Conservation (phyloP, 2,329 filamentous ascomycete species). For the Didymellaceae sp. region DNA sequence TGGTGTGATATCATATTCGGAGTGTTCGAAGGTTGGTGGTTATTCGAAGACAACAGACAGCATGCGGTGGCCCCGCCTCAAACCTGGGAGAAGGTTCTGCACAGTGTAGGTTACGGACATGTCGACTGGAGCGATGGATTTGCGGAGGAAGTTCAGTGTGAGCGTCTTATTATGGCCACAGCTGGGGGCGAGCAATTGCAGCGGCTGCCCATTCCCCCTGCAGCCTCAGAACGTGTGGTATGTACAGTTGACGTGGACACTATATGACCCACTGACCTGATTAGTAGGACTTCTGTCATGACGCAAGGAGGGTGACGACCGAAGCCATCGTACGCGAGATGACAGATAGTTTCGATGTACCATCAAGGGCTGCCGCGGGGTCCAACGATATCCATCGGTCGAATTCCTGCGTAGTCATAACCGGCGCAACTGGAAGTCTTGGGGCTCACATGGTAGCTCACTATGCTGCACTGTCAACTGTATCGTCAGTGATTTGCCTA, state of each 20-base stretch:
- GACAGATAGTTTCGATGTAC: neutral
- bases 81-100: conserved; percentile 17
- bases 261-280: neutral
- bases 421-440: conserved; percentile 51
- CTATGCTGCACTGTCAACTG: conserved; percentile 33
- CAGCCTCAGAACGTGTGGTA: neutral
- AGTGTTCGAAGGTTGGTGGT: conserved; percentile 34
- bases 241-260: neutral
- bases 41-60: conserved; percentile 17
- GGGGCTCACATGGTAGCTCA: conserved; percentile 47
- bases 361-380: neutral
- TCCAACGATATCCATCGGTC: neutral
- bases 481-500: conserved; percentile 53
- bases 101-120: conserved; percentile 14
- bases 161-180: conserved; percentile 12
- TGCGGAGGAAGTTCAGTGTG: conserved; percentile 3
- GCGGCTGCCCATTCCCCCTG: neutral
- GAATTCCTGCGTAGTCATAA: conserved; percentile 43
- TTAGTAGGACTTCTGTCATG: conserved; percentile 7
- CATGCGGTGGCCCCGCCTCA: conserved; percentile 11
- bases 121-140: conserved; percentile 25
- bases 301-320: neutral
- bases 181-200: conserved; percentile 5
- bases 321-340: neutral
- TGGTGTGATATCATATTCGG: conserved; percentile 32